phyloP scores from a whole-genome alignment of 192 early-diverging fungal genomes.

The Linnemannia zychae region DNA sequence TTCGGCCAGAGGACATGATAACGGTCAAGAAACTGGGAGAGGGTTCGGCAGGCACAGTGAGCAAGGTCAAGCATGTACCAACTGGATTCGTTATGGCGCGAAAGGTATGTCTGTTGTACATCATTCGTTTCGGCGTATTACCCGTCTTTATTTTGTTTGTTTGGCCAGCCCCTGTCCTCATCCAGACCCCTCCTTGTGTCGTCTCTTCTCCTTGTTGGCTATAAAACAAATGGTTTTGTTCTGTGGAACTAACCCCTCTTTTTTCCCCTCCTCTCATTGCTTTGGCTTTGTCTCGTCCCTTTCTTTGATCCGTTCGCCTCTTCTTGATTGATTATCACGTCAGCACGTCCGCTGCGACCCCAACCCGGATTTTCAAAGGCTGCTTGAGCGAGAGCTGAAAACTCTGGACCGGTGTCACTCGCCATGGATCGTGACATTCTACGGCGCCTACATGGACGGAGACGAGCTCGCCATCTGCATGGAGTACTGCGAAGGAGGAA shows the following conservation, averaged over 20 bases:
- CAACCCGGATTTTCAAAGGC: conserved; percentile 74
- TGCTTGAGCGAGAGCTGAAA: conserved; percentile 92
- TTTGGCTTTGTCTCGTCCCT: conserved; percentile 3
- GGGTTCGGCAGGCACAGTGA: conserved; percentile 90
- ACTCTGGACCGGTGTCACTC: conserved; percentile 92
- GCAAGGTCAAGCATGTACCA: conserved; percentile 84
- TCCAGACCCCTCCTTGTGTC: neutral
- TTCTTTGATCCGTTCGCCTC: neutral
- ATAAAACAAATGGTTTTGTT: neutral
- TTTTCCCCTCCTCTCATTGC: neutral
- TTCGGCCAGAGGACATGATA: conserved; percentile 77
- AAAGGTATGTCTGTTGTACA: conserved; percentile 67
- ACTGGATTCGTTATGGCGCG: conserved; percentile 88
- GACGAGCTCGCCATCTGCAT: conserved; percentile 94
- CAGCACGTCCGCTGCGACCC: conserved; percentile 54
- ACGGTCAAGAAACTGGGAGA: conserved; percentile 86
- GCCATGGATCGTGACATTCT: conserved; percentile 94
- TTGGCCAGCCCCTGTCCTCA: neutral
- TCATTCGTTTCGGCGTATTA: neutral
- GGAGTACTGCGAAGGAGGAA: conserved; percentile 96
- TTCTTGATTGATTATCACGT: neutral
- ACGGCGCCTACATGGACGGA: conserved; percentile 93
- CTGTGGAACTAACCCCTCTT: neutral
- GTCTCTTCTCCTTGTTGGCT: neutral
- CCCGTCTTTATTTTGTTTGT: conserved; percentile 6